Base-by-base conservation (phyloP, 2,329 filamentous ascomycete genomes). In the Aspergillus sp. region DNA sequence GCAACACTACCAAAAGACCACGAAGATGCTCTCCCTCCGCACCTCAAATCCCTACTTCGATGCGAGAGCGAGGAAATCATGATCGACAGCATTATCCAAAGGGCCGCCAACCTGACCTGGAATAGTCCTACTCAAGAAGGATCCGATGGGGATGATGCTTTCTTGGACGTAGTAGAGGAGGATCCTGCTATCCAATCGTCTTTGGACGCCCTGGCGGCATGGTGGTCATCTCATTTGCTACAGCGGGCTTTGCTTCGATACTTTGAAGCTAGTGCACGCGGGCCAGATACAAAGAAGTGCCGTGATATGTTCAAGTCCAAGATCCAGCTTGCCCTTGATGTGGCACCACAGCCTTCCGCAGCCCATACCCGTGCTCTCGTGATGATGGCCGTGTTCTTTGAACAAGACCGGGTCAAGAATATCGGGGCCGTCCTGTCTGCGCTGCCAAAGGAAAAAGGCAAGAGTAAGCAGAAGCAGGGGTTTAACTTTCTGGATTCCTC, bases 41-140 rank as follows among this genome's bases (percentile, higher is more conserved):
- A 97, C 70, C 81, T 97, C 6, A 85, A 86, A 3, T 80, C 85
- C 7, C 81, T 98, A 2, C 82, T 97, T 4, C 85, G 92, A 62
- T 85, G 89, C 60, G 88, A 93, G 26, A 92, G 89, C 63, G 90
- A 96, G 52, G 86, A 91, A 20, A 90, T 97, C 8, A 82, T 98
- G 63, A 87, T 87, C 61, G 83, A 89, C 53, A 82, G 83, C 44
- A 88, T 96, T 60, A 84, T 93, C 39, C 91, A 96, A 73, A 86
- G 92, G 54, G 91, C 91, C 2, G 90, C 93, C 71, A 96, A 96
- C 70, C 81, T 97, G 15, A 91, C 92, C 2, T 96, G 92, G 85
- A 95, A 96, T 74, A 83, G 85, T 56, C 86, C 88, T 4, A 93
- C 89, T 0, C 85, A 86, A 2, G 80, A 90, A 66, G 85, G 87